phyloP scores from a whole-genome alignment of 129 eudicot species.

The Deinandra increscens region DNA sequence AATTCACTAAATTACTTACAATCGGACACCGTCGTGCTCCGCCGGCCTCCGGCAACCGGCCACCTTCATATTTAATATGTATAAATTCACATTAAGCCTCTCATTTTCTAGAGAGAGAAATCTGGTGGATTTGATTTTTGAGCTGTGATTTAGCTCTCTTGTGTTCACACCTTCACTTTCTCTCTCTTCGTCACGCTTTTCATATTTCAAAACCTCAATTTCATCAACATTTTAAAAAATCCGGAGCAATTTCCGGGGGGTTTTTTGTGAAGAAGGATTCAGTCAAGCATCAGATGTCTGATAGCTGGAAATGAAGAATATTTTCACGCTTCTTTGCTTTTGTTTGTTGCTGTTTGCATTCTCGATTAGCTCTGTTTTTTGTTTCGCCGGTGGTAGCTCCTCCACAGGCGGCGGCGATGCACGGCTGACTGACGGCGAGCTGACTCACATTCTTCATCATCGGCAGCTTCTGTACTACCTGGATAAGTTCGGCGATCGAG shows the following conservation, averaged over 20 bases:
- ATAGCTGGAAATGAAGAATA: conserved; percentile 35
- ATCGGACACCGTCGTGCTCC: conserved; percentile 21
- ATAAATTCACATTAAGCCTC: conserved; percentile 19
- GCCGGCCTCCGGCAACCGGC: conserved; percentile 31
- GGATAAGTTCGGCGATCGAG: conserved; percentile 69
- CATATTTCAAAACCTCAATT: conserved; percentile 1
- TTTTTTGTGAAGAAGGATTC: not conserved
- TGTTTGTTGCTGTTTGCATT: not conserved
- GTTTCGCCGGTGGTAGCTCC: conserved; percentile 11
- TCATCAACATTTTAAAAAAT: conserved; percentile 9
- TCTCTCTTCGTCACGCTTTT: not conserved
- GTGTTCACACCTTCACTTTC: conserved; percentile 17
- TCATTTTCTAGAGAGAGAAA: conserved; percentile 20
- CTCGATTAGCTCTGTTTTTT: not conserved
- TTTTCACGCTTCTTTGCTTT: not conserved
- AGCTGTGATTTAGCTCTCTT: conserved; percentile 90
- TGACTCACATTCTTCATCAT: conserved; percentile 40
- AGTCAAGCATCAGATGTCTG: conserved; percentile 40
- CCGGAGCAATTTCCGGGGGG: not conserved
- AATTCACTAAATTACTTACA: conserved; percentile 9
- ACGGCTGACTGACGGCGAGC: conserved; percentile 52
- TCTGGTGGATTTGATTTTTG: conserved; percentile 51
- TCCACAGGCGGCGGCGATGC: conserved; percentile 27
- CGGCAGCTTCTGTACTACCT: conserved; percentile 61
- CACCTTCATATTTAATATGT: not conserved